These are phyloP conservation scores for Miamiensis avidus DNA, from an alignment of 169 alveolate species.

Conservation along the genomic window DNA sequence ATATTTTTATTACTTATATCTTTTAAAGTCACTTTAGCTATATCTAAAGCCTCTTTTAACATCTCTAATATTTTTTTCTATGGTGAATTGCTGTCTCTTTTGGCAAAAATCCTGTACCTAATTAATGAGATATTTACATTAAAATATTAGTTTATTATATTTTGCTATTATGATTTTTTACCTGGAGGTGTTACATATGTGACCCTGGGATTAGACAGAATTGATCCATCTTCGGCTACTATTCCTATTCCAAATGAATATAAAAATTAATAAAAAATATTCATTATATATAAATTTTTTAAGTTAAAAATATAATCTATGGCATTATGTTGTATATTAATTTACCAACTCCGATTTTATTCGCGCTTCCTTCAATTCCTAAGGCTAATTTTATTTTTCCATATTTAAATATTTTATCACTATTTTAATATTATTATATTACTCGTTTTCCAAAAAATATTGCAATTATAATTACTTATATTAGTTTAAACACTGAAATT, in stretches of 20 bases:
- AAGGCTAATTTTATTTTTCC: slow-evolving; percentile 61
- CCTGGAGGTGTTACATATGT: slow-evolving; percentile 98
- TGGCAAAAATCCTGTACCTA: slow-evolving; percentile 96
- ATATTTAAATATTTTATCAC: too few species aligned
- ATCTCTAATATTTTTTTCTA: slow-evolving; percentile 88
- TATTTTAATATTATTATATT: too few species aligned
- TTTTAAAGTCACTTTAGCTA: slow-evolving; percentile 84
- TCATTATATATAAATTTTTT: too few species aligned
- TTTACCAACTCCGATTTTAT: slow-evolving; percentile 93
- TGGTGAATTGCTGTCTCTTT: slow-evolving; percentile 98
- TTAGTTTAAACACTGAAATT: too few species aligned
- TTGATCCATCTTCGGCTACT: slow-evolving; percentile 91
- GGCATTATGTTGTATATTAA: neutral
- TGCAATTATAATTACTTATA: too few species aligned
- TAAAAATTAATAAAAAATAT: too few species aligned
- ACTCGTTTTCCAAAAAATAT: too few species aligned
- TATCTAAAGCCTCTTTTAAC: slow-evolving; percentile 87
- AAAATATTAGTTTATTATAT: neutral
- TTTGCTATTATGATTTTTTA: neutral
- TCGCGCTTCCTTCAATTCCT: slow-evolving; percentile 99
- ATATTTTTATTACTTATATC: slow-evolving; percentile 76
- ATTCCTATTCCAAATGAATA: slow-evolving; percentile 72
- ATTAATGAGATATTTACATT: neutral
- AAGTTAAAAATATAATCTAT: neutral
- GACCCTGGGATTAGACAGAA: slow-evolving; percentile 94